phyloP scores from a whole-genome alignment of 345 rosid species.

The Boechera retrofracta region DNA sequence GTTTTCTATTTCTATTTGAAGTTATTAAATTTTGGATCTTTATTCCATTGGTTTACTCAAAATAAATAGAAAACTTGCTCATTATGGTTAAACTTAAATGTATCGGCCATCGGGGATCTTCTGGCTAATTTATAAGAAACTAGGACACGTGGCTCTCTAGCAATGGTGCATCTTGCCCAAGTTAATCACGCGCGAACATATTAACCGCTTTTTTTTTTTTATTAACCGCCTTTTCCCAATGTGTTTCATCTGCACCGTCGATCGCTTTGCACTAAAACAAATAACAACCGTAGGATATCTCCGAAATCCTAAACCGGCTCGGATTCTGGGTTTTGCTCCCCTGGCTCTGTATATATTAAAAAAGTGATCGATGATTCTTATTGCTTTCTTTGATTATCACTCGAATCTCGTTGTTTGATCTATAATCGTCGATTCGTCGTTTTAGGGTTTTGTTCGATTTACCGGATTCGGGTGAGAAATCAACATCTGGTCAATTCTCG shows the following conservation, averaged over 20 bases:
- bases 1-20: not conserved
- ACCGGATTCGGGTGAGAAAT: no score
- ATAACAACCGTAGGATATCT: conserved; percentile 28
- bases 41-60: no score
- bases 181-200: not conserved
- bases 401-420: no score
- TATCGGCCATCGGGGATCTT: not conserved
- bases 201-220: no score
- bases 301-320: not conserved
- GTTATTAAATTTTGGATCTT: not conserved
- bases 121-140: not conserved
- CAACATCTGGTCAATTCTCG: not conserved
- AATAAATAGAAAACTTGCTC: not conserved
- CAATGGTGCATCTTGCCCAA: not conserved
- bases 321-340: conserved; percentile 1
- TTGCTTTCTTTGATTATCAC: no score
- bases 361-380: no score
- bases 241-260: conserved; percentile 7
- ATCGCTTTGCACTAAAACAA: not conserved
- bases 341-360: not conserved
- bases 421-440: no score
- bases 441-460: conserved; percentile 11
- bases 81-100: not conserved
- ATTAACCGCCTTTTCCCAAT: conserved; percentile 4
- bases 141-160: not conserved